Conservation (phyloP, 305 asterid species). For the Fraxinus velutina region DNA sequence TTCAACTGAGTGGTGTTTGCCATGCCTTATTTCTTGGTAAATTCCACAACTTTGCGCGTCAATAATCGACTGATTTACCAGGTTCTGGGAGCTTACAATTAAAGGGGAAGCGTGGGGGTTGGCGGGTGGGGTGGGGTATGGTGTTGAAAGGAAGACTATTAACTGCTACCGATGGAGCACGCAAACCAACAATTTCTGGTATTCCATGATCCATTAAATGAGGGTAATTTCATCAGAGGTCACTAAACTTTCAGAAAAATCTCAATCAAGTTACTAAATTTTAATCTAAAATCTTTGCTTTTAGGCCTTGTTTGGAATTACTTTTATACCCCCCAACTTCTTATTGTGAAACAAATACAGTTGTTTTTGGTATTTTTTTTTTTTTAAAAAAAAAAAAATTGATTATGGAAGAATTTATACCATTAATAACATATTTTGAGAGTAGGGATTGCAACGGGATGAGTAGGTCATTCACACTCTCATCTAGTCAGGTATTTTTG, state of each 20-base stretch:
- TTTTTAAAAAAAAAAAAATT: too few species aligned
- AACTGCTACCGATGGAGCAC: not conserved
- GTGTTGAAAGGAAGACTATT: not conserved
- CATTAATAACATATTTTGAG: not conserved
- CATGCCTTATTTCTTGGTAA: constrained; percentile 36
- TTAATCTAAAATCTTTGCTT: not conserved
- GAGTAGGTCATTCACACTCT: too few species aligned
- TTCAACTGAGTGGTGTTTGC: constrained; percentile 25
- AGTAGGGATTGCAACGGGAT: too few species aligned
- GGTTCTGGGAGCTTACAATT: not conserved
- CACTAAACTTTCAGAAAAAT: not conserved
- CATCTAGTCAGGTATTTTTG: too few species aligned
- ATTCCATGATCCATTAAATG: not conserved
- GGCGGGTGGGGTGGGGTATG: not conserved
- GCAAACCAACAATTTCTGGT: constrained; percentile 16
- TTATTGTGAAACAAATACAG: too few species aligned
- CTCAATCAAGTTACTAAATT: not conserved
- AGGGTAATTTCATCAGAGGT: not conserved
- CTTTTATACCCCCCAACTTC: not conserved
- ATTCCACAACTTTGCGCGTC: not conserved
- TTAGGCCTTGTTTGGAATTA: not conserved
- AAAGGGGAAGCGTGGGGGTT: not conserved
- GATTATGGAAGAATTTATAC: not conserved
- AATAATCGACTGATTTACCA: not conserved
- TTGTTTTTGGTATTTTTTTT: too few species aligned